Evolutionary conservation across 305 asterid genomes (phyloP).

Genomic region (Fraxinus albicans): DNA sequence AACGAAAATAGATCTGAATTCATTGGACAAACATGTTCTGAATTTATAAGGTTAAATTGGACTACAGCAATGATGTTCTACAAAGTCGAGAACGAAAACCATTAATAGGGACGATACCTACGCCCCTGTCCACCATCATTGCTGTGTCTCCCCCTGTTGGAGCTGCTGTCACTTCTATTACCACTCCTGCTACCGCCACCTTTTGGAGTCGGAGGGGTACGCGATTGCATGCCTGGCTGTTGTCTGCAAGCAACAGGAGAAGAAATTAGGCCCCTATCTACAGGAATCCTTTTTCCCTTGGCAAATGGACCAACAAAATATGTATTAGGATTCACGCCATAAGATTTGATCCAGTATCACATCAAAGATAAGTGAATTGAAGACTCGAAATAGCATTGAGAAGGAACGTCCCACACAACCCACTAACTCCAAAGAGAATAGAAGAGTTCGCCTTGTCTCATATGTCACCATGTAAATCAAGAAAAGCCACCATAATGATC

Average conservation of each 20-base stretch:
- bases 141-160: conserved; percentile 45
- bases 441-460: background rate
- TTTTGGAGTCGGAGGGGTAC: conserved; percentile 31
- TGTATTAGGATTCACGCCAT: background rate
- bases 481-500: background rate
- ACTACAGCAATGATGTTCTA: background rate
- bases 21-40: background rate
- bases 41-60: background rate
- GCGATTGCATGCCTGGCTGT: conserved; percentile 48
- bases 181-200: conserved; percentile 32
- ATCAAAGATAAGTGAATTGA: background rate
- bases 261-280: background rate
- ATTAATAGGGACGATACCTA: conserved; percentile 1
- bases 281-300: background rate
- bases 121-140: conserved; percentile 33
- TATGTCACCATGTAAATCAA: background rate
- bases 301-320: background rate
- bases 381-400: background rate
- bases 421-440: background rate
- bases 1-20: background rate
- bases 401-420: background rate
- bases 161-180: conserved; percentile 26
- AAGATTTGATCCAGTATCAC: background rate
- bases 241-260: conserved; percentile 31
- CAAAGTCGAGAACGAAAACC: background rate